Conservation (phyloP, 1,284 basidiomycete genomes). For the Hemileia vastatrix region DNA sequence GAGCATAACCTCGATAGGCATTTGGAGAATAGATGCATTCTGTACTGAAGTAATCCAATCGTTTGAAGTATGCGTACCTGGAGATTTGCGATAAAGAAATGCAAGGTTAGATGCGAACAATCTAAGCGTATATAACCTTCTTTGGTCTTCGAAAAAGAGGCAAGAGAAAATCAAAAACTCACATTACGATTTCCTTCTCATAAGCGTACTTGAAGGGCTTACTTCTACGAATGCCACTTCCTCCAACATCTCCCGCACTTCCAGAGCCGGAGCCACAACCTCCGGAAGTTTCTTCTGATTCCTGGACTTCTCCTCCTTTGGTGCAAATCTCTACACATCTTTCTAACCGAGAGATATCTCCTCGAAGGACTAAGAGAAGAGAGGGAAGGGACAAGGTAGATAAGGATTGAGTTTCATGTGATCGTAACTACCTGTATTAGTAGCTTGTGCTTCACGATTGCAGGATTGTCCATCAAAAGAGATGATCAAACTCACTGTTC, state of each 20-base stretch:
- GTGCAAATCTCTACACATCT: conserved; percentile 40
- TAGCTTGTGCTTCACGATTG: neutral
- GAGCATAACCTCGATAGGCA: conserved; percentile 42
- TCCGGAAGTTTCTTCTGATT: conserved; percentile 26
- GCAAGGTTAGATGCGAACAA: neutral
- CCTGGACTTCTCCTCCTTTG: conserved; percentile 10
- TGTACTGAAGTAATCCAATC: conserved; percentile 43
- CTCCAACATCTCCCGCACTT: conserved; percentile 26
- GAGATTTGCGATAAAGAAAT: neutral
- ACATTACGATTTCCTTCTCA: conserved; percentile 45
- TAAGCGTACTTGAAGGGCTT: conserved; percentile 45
- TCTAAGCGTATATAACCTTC: neutral
- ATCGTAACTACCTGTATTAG: neutral
- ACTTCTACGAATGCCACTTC: too few relatives aligned
- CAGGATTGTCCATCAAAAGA: neutral
- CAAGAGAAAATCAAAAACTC: conserved; percentile 1
- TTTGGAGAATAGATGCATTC: conserved; percentile 45
- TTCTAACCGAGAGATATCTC: conserved; percentile 40
- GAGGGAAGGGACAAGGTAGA: neutral
- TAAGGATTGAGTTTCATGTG: too few relatives aligned
- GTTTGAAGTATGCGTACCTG: conserved; percentile 43
- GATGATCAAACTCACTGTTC: conserved; percentile 26
- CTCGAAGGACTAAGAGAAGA: conserved; percentile 31
- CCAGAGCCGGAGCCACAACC: conserved; percentile 26
- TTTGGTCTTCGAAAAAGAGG: neutral